These are phyloP conservation scores for Tulasnella calospora DNA, from an alignment of 768 basidiomycete species.

Conservation along the genomic window DNA sequence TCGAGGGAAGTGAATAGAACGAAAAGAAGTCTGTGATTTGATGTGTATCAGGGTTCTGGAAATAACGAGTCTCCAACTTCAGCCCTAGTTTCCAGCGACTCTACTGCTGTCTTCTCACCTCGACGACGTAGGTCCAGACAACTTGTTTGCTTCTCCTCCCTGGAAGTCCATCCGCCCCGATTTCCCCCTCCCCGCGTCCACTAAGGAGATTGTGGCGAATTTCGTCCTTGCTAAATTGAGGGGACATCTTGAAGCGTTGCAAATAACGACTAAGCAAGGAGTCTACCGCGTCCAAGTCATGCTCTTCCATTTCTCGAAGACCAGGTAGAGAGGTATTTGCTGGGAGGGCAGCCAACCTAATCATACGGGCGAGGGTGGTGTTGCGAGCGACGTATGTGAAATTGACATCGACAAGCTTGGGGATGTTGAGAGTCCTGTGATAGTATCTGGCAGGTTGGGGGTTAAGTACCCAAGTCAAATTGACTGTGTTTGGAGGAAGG, in stretches of 20 bases:
- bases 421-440: slow-evolving; percentile 86
- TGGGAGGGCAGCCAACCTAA: slow-evolving; percentile 66
- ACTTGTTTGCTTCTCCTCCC: slow-evolving; percentile 72
- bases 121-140: slow-evolving; percentile 93
- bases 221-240: slow-evolving; percentile 70
- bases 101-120: slow-evolving; percentile 49
- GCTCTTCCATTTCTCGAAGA: slow-evolving; percentile 81
- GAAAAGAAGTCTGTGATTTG: slow-evolving; percentile 94
- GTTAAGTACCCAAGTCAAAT: neutral
- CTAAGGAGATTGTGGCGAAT: slow-evolving; percentile 82
- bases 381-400: slow-evolving; percentile 84
- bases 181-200: slow-evolving; percentile 61
- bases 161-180: slow-evolving; percentile 45
- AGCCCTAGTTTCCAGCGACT: neutral
- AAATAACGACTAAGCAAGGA: slow-evolving; percentile 73
- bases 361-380: slow-evolving; percentile 89
- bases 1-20: slow-evolving; percentile 94
- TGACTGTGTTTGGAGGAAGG: neutral
- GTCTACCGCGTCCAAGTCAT: slow-evolving; percentile 65
- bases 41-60: slow-evolving; percentile 72
- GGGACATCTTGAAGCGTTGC: slow-evolving; percentile 78
- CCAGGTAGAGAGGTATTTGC: slow-evolving; percentile 42
- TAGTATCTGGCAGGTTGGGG: slow-evolving; percentile 55
- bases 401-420: slow-evolving; percentile 83
- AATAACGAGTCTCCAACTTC: neutral